These are phyloP conservation scores for Cutaneotrichosporon cutaneum DNA, from an alignment of 1,284 basidiomycete species.

Conservation along the genomic window DNA sequence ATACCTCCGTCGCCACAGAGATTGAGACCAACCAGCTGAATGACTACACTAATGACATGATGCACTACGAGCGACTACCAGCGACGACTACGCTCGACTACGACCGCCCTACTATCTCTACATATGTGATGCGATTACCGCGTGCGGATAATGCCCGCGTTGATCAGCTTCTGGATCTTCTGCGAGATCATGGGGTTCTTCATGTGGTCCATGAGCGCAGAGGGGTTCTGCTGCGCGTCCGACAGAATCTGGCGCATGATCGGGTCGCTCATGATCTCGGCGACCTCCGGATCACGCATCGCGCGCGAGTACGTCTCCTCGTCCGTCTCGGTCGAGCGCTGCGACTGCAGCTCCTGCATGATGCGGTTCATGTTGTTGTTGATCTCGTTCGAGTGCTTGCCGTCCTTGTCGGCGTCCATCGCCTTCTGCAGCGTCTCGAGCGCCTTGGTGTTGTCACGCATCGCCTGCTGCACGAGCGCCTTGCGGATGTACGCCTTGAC, in stretches of 20 bases:
- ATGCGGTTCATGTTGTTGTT: conserved; percentile 73
- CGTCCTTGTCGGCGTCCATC: conserved; percentile 68
- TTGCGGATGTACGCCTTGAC: conserved; percentile 97
- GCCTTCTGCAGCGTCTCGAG: conserved; percentile 75
- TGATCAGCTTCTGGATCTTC: conserved; percentile 74
- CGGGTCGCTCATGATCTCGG: conserved; percentile 58
- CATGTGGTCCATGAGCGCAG: conserved; percentile 93
- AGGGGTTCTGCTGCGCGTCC: conserved; percentile 88
- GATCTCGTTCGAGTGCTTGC: conserved; percentile 79
- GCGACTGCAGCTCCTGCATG: conserved; percentile 73
- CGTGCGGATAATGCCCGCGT: conserved; percentile 79
- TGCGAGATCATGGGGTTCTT: conserved; percentile 69
- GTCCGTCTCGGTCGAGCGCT: conserved; percentile 84
- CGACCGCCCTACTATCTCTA: background rate
- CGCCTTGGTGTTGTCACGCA: conserved; percentile 90
- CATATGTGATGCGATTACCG: conserved; percentile 21
- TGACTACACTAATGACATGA: conserved; percentile 5
- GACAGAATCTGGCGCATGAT: conserved; percentile 92
- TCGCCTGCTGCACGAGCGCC: conserved; percentile 76
- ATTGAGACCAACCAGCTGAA: too few relatives aligned
- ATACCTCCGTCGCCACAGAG: too few relatives aligned
- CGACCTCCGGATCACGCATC: conserved; percentile 96
- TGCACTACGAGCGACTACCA: background rate
- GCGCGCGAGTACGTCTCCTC: conserved; percentile 90
- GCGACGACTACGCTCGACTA: background rate